Percentiles rank a stretch among this genome's conserved stretches.
These are phyloP conservation scores for Magnaporthales sp. DNA, from an alignment of 2,329 filamentous ascomycete genomes.

Conservation along the genomic window DNA sequence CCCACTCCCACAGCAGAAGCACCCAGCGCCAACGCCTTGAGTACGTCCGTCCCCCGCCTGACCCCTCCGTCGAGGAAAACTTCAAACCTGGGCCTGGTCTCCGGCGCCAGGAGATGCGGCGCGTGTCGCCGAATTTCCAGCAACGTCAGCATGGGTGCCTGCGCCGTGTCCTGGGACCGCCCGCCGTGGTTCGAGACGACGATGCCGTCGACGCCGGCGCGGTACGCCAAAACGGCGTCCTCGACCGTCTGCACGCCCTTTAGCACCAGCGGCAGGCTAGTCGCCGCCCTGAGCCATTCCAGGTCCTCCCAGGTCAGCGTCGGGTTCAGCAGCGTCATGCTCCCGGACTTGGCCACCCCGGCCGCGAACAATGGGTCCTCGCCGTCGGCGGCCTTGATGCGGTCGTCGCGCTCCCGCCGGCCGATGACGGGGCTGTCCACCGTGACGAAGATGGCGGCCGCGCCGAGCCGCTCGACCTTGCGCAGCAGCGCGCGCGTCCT, in stretches of 20 bases:
- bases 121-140: conserved; percentile 22
- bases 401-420: conserved; percentile 21
- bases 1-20: conserved; percentile 11
- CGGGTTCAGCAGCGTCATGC: conserved; percentile 37
- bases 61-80: conserved; percentile 48
- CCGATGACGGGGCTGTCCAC: conserved; percentile 34
- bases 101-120: conserved; percentile 38
- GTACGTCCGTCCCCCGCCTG: conserved; percentile 38
- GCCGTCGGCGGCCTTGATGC: conserved; percentile 17
- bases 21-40: conserved; percentile 11
- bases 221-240: conserved; percentile 43
- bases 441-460: conserved; percentile 25
- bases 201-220: conserved; percentile 49
- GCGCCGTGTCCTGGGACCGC: conserved; percentile 28
- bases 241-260: conserved; percentile 50
- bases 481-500: conserved; percentile 5
- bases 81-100: conserved; percentile 34
- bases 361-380: conserved; percentile 33
- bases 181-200: conserved; percentile 53
- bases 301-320: conserved; percentile 47
- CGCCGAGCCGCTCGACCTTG: conserved; percentile 9
- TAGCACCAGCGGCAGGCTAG: conserved; percentile 42
- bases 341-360: conserved; percentile 30
- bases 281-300: conserved; percentile 45
- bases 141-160: conserved; percentile 38